Percentiles rank a stretch among this genome's conserved stretches.
These are phyloP conservation scores for Cudoniella acicularis DNA, from an alignment of 495 filamentous ascomycete species.

Conservation along the genomic window DNA sequence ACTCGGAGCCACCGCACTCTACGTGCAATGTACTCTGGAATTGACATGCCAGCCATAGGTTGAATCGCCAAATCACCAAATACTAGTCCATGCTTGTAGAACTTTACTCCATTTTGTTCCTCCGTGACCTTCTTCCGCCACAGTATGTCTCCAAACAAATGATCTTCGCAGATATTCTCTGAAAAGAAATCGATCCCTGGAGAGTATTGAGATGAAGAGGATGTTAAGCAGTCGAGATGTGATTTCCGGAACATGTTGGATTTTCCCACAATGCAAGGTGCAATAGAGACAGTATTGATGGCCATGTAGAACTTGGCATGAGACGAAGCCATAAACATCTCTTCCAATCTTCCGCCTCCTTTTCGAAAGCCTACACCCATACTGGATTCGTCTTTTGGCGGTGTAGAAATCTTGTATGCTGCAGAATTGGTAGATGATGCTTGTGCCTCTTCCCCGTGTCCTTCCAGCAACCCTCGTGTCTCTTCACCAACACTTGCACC, in stretches of 20 bases:
- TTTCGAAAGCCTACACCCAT: slow-evolving; percentile 29
- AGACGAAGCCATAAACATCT: slow-evolving; percentile 87
- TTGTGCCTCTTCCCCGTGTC: slow-evolving; percentile 9
- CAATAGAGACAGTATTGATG: slow-evolving; percentile 88
- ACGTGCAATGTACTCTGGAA: slow-evolving; percentile 74
- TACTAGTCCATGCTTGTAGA: slow-evolving; percentile 76
- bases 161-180: slow-evolving; percentile 96
- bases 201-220: slow-evolving; percentile 41
- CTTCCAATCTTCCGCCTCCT: slow-evolving; percentile 84
- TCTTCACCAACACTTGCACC: slow-evolving; percentile 34
- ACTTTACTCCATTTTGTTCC: slow-evolving; percentile 44
- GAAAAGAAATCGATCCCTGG: slow-evolving; percentile 89
- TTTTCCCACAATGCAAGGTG: slow-evolving; percentile 94
- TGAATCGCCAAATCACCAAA: slow-evolving; percentile 86
- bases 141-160: slow-evolving; percentile 87
- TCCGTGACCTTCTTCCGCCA: slow-evolving; percentile 61
- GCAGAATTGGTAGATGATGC: slow-evolving; percentile 25
- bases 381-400: slow-evolving; percentile 24
- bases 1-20: slow-evolving; percentile 90
- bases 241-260: slow-evolving; percentile 97
- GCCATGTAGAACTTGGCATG: slow-evolving; percentile 99
- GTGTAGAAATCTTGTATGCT: slow-evolving; percentile 12
- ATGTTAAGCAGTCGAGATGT: slow-evolving; percentile 56
- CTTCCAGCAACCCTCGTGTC: slow-evolving; percentile 38
- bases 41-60: slow-evolving; percentile 78